Conservation (phyloP, 2,329 filamentous ascomycete genomes). For the Neurospora sp. region DNA sequence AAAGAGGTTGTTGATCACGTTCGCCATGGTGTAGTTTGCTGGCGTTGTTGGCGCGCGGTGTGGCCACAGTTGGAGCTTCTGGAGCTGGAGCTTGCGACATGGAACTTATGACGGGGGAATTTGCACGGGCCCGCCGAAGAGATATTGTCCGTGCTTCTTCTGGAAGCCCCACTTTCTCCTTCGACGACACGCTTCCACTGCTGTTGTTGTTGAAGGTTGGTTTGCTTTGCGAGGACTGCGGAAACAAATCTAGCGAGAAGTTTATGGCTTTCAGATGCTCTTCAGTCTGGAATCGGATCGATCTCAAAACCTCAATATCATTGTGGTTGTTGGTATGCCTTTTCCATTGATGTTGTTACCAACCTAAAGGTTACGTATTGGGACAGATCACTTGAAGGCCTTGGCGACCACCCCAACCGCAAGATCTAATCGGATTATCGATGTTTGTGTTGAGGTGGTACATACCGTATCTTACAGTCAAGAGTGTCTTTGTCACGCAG, state of each 20-base stretch:
- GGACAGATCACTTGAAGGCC: not conserved
- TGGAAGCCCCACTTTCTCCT: not conserved
- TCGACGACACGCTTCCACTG: not conserved
- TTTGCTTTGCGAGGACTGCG: not conserved
- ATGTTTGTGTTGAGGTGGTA: not conserved
- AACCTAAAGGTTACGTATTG: not conserved
- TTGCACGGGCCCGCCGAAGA: not conserved
- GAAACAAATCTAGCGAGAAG: not conserved
- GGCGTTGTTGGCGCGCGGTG: not conserved
- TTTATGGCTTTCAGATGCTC: not conserved
- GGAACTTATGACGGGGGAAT: not conserved
- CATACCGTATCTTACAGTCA: not conserved
- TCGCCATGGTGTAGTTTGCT: slow-evolving; percentile 34
- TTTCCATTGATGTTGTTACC: not conserved
- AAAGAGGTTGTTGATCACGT: slow-evolving; percentile 58
- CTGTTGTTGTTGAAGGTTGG: not conserved
- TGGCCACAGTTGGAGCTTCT: not conserved
- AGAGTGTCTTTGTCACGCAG: not conserved
- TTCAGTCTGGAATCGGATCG: not conserved
- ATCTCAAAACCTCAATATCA: not conserved
- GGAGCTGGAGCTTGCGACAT: slow-evolving; percentile 1
- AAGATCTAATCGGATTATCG: not conserved
- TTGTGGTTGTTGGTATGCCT: not conserved
- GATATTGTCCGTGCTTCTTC: not conserved
- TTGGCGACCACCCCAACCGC: not conserved